These are phyloP conservation scores for Chenopodium suecicum DNA, from an alignment of 148 eudicot genomes.

Conservation along the genomic window DNA sequence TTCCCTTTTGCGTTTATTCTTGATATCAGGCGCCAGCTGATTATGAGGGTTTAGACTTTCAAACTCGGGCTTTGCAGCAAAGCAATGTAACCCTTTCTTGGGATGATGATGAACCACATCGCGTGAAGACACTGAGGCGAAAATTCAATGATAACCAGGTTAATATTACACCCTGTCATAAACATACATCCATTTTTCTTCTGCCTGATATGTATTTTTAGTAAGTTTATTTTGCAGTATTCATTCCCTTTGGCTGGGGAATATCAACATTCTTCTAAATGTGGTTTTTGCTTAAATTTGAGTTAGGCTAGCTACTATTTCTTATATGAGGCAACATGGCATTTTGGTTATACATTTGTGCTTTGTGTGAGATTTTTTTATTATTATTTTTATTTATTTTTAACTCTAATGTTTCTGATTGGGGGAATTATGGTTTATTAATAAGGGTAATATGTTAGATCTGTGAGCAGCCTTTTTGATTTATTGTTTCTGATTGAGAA, in stretches of 20 bases:
- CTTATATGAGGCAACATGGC: neutral
- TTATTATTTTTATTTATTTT: too few relatives aligned
- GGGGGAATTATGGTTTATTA: too few relatives aligned
- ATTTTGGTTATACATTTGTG: neutral
- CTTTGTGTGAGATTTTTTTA: neutral
- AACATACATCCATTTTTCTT: neutral
- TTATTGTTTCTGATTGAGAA: neutral
- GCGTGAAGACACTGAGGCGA: constrained; percentile 63
- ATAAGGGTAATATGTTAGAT: too few relatives aligned
- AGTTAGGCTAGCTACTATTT: neutral
- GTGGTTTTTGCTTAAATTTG: neutral
- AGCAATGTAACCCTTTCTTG: constrained; percentile 72
- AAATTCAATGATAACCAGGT: constrained; percentile 74
- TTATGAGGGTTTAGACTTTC: constrained; percentile 80
- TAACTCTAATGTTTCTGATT: neutral
- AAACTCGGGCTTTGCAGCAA: constrained; percentile 80
- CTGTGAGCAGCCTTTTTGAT: neutral
- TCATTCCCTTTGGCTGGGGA: neutral
- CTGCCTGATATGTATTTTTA: neutral
- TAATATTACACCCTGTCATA: neutral
- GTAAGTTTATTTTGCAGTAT: neutral
- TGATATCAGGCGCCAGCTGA: constrained; percentile 55
- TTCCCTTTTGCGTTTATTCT: neutral
- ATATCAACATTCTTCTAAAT: neutral
- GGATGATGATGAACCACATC: constrained; percentile 98